Evolutionary conservation across 805 yeast genomes (phyloP), one percentile per base, ranked within the genome.

Genomic region (Candida ulmi): DNA sequence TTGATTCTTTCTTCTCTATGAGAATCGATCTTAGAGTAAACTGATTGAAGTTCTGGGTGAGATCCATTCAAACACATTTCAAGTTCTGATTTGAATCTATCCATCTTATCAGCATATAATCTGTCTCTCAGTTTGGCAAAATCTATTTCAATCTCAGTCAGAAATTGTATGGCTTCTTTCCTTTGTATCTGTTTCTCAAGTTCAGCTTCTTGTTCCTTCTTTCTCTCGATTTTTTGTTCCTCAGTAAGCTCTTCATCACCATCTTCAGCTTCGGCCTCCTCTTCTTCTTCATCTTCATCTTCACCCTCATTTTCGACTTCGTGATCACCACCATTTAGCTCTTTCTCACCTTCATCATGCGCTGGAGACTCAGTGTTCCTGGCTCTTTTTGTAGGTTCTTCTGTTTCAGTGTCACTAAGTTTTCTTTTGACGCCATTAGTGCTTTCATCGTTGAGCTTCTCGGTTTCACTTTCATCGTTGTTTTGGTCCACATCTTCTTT

Each of bases 71-170:
- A 65, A 63, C 98, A 90, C 72, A 91, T 76, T 52, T 83, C 83
- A 44, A 91, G 66, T 59, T 93, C 99, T 33, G 83, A 81, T 49
- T 87, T 86, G 47, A 85, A 71, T 45, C 85, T 75, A 28, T 74
- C 68, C 54, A 90, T 65, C 58, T 87, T 90, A 57, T 88, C 95
- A 44, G 83, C 88, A 60, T 84, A 91, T 36, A 93, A 66, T 52
- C 75, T 74, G 59, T 93, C 97, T 46, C 96, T 76, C 40, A 91
- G 68, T 45, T 75, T 71, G 7, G 98, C 97, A 69, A 90, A 93
- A 39, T 83, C 83, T 31, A 81, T 68, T 58, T 93, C 99, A 42
- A 93, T 88, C 18, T 74, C 76, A 3, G 88, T 82, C 38, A 93
- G 74, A 38, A 77, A 83, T 37, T 75, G 73, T 38, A 91, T 67